Evolutionary conservation across 2,329 filamentous ascomycete species (phyloP).

Genomic region (Penicillium sp.): DNA sequence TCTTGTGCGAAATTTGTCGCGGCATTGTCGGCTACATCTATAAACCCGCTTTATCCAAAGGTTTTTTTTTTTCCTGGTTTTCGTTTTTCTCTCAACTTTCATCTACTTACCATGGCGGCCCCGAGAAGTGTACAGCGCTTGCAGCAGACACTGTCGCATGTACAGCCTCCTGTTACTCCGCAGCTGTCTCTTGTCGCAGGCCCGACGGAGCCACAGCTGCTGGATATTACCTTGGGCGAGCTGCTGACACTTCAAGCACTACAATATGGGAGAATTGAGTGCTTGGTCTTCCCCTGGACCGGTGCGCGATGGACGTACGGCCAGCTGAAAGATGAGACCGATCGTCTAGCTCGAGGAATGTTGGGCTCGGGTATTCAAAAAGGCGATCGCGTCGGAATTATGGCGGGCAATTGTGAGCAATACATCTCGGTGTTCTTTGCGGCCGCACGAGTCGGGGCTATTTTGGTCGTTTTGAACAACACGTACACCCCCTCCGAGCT

Average conservation of each 20-base stretch:
- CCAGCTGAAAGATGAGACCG: constrained; percentile 62
- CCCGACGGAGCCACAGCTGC: constrained; percentile 65
- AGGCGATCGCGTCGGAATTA: constrained; percentile 71
- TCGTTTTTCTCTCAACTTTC: background rate
- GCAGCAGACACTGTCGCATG: constrained; percentile 34
- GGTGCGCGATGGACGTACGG: constrained; percentile 71
- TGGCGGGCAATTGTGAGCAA: constrained; percentile 64
- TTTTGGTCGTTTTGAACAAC: constrained; percentile 77
- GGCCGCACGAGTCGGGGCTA: constrained; percentile 63
- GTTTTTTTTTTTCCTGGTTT: background rate
- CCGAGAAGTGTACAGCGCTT: constrained; percentile 30
- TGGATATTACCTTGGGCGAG: constrained; percentile 70
- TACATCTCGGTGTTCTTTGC: constrained; percentile 70
- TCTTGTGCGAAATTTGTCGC: constrained; percentile 7
- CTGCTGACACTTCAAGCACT: constrained; percentile 70
- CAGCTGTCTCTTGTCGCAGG: constrained; percentile 63
- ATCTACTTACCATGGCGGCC: constrained; percentile 23
- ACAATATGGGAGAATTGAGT: constrained; percentile 65
- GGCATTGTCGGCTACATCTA: constrained; percentile 15
- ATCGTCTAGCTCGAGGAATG: constrained; percentile 63
- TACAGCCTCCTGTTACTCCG: constrained; percentile 19
- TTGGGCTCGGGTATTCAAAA: constrained; percentile 65
- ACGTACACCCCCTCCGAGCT: constrained; percentile 75
- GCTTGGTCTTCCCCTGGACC: constrained; percentile 73
- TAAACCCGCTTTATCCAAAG: constrained; percentile 9